phyloP scores from a whole-genome alignment of 1,284 basidiomycete species.

The Porogramme epimiltina region DNA sequence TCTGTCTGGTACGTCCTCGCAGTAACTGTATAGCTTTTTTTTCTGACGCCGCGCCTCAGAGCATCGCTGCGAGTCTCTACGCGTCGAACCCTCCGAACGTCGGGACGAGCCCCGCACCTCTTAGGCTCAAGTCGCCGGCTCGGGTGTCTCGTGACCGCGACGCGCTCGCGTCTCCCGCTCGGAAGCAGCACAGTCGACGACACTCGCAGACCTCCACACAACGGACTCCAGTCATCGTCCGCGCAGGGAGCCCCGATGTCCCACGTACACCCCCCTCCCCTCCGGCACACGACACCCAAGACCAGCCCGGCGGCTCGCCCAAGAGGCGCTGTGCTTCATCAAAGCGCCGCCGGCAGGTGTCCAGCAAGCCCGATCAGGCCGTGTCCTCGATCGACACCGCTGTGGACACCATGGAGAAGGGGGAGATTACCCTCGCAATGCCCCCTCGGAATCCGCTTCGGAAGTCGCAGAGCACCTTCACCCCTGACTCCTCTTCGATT shows the following conservation, averaged over 20 bases:
- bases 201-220: too few relatives aligned
- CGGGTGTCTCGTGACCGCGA: background rate
- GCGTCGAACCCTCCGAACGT: background rate
- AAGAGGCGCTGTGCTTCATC: too few relatives aligned
- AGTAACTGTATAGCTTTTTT: too few relatives aligned
- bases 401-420: background rate
- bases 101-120: too few relatives aligned
- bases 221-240: too few relatives aligned
- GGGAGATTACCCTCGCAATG: background rate
- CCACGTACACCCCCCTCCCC: too few relatives aligned
- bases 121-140: too few relatives aligned
- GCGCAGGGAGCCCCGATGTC: too few relatives aligned
- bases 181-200: background rate
- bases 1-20: constrained; percentile 17
- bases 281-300: too few relatives aligned
- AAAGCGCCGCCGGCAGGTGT: too few relatives aligned
- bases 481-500: background rate
- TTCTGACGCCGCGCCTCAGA: background rate
- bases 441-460: background rate
- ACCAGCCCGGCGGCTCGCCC: too few relatives aligned
- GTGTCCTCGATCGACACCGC: background rate
- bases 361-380: background rate
- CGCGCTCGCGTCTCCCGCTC: background rate
- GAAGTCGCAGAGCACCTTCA: background rate
- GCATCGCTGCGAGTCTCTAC: background rate